Percentiles rank a stretch among this genome's conserved stretches.
Evolutionary conservation across 1,139 yeast species (phyloP).

Genomic region (Taphrina sp.): DNA sequence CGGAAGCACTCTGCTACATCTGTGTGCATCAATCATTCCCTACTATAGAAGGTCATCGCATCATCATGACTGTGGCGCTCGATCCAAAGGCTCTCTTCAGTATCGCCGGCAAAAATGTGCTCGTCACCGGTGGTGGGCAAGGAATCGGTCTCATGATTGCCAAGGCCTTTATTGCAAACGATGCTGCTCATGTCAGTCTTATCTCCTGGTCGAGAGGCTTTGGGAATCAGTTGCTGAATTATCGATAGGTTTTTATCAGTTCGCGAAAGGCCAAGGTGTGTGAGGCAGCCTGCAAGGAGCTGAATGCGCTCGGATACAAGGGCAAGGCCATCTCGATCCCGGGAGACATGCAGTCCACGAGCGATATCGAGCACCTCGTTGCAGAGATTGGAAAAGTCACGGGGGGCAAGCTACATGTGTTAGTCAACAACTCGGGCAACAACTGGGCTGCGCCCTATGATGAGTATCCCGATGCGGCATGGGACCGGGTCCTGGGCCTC

Average conservation of each 20-base stretch:
- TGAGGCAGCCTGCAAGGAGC: constrained; percentile 55
- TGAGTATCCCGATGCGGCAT: constrained; percentile 60
- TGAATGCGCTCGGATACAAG: constrained; percentile 51
- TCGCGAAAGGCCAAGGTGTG: constrained; percentile 68
- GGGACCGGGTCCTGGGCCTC: constrained; percentile 57
- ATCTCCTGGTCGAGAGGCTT: too few relatives aligned
- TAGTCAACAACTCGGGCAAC: constrained; percentile 79
- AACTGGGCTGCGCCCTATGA: constrained; percentile 72
- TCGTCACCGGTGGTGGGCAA: constrained; percentile 70
- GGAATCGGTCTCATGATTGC: constrained; percentile 31
- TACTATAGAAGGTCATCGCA: too few relatives aligned
- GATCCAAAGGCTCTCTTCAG: constrained; percentile 37
- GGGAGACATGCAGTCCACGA: constrained; percentile 58
- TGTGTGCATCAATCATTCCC: too few relatives aligned
- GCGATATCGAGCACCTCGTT: constrained; percentile 53
- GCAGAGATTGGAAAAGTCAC: constrained; percentile 50
- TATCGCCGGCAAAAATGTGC: constrained; percentile 65
- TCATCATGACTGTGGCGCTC: not conserved
- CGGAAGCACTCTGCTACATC: too few relatives aligned
- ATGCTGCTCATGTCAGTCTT: constrained; percentile 10
- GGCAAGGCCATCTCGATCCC: constrained; percentile 57
- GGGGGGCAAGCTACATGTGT: constrained; percentile 52
- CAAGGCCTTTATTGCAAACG: constrained; percentile 20
- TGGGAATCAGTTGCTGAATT: not conserved
- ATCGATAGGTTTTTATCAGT: constrained; percentile 54